Evolutionary conservation across 345 rosid genomes (phyloP).

Genomic region (Rhodamnia argentea): DNA sequence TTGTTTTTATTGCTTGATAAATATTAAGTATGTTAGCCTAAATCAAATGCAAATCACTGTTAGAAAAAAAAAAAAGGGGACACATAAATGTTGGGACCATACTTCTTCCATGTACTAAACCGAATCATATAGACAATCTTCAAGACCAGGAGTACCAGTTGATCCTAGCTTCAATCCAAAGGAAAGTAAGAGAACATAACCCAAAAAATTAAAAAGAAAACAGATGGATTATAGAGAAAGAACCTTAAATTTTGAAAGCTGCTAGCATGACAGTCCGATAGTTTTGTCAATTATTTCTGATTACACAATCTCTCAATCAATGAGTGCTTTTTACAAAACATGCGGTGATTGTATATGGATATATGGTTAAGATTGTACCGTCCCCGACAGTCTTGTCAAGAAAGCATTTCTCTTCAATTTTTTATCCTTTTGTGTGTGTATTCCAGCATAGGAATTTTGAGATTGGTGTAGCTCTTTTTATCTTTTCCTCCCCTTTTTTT

Average conservation of each 20-base stretch:
- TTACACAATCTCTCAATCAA: too few species aligned
- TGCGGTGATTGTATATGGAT: too few species aligned
- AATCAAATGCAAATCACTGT: background rate
- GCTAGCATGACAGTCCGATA: too few species aligned
- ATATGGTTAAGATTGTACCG: too few species aligned
- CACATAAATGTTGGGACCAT: background rate
- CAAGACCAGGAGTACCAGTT: background rate
- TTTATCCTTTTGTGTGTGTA: fast-evolving
- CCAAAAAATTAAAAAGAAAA: background rate
- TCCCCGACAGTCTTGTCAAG: too few species aligned
- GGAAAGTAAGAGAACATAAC: background rate
- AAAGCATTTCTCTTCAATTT: too few species aligned
- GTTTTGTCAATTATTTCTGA: too few species aligned
- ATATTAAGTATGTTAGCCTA: background rate
- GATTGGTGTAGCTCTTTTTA: background rate
- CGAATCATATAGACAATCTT: background rate
- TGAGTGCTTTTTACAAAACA: too few species aligned
- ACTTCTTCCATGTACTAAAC: background rate
- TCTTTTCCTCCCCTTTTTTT: background rate
- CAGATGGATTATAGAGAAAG: background rate
- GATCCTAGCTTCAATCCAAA: background rate
- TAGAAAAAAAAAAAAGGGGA: background rate
- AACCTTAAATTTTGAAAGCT: background rate
- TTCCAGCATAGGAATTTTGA: background rate
- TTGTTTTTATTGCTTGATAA: background rate